These are phyloP conservation scores for Zymoseptoria tritici DNA, from an alignment of 2,329 filamentous ascomycete genomes.

Conservation along the genomic window DNA sequence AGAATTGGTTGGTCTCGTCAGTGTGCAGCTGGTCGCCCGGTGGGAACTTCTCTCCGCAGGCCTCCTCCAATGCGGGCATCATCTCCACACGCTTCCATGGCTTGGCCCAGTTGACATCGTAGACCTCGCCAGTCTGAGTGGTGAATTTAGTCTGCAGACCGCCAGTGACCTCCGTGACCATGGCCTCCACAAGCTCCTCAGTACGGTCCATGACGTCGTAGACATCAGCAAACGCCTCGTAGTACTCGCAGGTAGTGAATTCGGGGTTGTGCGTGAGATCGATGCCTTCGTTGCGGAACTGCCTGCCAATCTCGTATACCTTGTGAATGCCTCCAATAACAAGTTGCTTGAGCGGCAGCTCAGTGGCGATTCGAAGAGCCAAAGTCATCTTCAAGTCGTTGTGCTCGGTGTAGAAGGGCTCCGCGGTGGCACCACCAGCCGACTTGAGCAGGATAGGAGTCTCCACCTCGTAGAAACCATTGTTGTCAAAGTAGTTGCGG, in stretches of 20 bases:
- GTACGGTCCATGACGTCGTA: slow-evolving; percentile 87
- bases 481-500: slow-evolving; percentile 75
- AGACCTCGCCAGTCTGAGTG: slow-evolving; percentile 76
- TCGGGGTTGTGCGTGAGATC: slow-evolving; percentile 96
- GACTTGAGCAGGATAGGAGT: slow-evolving; percentile 97
- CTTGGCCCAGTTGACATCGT: slow-evolving; percentile 90
- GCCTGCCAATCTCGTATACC: slow-evolving; percentile 91
- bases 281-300: slow-evolving; percentile 90
- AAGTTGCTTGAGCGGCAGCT: slow-evolving; percentile 93
- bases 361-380: slow-evolving; percentile 89
- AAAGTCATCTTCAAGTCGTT: slow-evolving; percentile 94
- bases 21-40: slow-evolving; percentile 84
- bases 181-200: slow-evolving; percentile 81
- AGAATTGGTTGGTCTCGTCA: slow-evolving; percentile 78
- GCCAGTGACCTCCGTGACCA: slow-evolving; percentile 81
- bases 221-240: slow-evolving; percentile 77
- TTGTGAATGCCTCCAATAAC: slow-evolving; percentile 90
- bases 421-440: slow-evolving; percentile 89
- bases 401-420: slow-evolving; percentile 91
- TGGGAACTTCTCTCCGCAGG: slow-evolving; percentile 88
- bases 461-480: slow-evolving; percentile 87
- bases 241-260: slow-evolving; percentile 97
- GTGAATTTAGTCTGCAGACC: slow-evolving; percentile 58
- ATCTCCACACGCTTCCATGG: slow-evolving; percentile 94
- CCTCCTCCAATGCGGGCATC: slow-evolving; percentile 87